These are phyloP conservation scores for Nitzschia sp. DNA, from an alignment of 108 stramenopile species.

Conservation along the genomic window DNA sequence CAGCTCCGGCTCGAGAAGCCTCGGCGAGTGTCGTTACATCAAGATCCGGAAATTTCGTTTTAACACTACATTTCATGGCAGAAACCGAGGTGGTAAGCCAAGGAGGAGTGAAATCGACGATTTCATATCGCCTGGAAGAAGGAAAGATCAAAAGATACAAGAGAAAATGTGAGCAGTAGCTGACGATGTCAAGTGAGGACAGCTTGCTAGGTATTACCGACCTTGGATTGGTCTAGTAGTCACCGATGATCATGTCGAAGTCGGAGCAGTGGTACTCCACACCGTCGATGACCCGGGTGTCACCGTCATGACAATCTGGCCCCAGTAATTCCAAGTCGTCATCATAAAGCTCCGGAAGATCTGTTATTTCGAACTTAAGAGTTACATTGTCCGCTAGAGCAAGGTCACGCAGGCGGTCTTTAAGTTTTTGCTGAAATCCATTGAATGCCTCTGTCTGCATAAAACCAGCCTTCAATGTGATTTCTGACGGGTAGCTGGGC, in stretches of 20 bases:
- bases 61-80: constrained; percentile 1
- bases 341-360: neutral
- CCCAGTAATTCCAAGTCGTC: neutral
- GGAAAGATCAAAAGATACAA: neutral
- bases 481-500: neutral
- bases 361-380: neutral
- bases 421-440: constrained; percentile 7
- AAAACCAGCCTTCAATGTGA: neutral
- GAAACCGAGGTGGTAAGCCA: constrained; percentile 9
- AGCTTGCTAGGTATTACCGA: neutral
- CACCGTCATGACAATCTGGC: neutral
- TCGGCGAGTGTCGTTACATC: constrained; percentile 4
- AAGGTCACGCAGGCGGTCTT: constrained; percentile 2
- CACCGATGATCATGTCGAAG: constrained; percentile 14
- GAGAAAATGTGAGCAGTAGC: neutral
- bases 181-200: no score
- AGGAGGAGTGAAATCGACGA: constrained; percentile 11
- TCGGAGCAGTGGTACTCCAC: neutral
- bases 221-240: constrained; percentile 10
- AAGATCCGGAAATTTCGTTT: neutral
- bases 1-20: neutral
- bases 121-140: neutral
- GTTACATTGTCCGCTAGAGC: constrained; percentile 10
- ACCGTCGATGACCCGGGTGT: neutral
- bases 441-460: neutral